Evolutionary conservation across 257 asterid genomes (phyloP).

Genomic region (Cordia subcordata): DNA sequence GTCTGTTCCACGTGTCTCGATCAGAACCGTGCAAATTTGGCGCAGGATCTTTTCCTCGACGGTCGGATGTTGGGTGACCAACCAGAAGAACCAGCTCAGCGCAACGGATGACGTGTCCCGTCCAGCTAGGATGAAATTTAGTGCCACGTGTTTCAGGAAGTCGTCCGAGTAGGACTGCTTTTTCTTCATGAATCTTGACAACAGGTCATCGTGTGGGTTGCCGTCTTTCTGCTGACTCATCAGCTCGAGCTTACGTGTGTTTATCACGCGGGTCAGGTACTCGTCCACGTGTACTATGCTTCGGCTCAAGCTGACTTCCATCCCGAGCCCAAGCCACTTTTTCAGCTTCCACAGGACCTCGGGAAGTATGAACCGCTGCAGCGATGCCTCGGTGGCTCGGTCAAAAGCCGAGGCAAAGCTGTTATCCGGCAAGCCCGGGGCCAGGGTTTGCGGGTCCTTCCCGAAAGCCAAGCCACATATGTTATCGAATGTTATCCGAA

Average conservation of each 20-base stretch:
- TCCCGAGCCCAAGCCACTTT: conserved; percentile 82
- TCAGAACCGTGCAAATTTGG: conserved; percentile 57
- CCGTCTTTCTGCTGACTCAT: conserved; percentile 48
- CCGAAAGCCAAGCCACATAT: conserved; percentile 94
- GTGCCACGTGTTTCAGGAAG: conserved; percentile 78
- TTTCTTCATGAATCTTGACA: conserved; percentile 87
- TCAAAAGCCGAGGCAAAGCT: conserved; percentile 79
- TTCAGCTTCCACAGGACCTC: conserved; percentile 82
- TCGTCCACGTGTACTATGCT: conserved; percentile 69
- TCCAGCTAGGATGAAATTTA: conserved; percentile 91
- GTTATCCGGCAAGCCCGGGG: conserved; percentile 61
- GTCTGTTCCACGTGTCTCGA: conserved; percentile 62
- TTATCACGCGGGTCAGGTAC: conserved; percentile 55
- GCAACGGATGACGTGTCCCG: conserved; percentile 95
- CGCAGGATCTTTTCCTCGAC: conserved; percentile 49
- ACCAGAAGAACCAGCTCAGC: conserved; percentile 93
- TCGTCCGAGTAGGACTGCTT: conserved; percentile 69
- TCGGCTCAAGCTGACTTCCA: conserved; percentile 77
- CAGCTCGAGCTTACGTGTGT: conserved; percentile 65
- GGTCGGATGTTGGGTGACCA: conserved; percentile 54
- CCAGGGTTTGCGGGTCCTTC: conserved; percentile 75
- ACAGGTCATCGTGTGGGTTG: conserved; percentile 61
- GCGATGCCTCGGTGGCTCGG: conserved; percentile 82
- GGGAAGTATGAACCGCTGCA: conserved; percentile 76
- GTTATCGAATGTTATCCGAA: conserved; percentile 83